phyloP scores from a whole-genome alignment of 169 alveolate genomes.

The Perkinsus marinus region DNA sequence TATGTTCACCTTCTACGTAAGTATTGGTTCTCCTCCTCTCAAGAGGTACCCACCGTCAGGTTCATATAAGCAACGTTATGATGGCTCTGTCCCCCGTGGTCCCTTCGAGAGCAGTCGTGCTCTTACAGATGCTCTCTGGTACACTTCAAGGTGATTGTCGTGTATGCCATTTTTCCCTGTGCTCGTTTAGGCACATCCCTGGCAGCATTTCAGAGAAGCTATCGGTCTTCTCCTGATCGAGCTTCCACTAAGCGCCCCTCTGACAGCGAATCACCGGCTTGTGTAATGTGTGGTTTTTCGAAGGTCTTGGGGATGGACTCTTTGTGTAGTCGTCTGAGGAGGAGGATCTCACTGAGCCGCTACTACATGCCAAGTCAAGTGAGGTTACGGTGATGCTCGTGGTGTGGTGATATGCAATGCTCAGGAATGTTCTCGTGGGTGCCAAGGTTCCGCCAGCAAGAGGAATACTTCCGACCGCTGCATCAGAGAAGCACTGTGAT shows the following conservation, averaged over 20 bases:
- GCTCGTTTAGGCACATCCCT: background rate
- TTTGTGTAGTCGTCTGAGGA: background rate
- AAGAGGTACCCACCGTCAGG: background rate
- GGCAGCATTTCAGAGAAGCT: background rate
- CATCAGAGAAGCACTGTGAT: background rate
- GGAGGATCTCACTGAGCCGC: background rate
- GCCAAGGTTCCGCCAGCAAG: background rate
- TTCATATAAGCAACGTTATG: background rate
- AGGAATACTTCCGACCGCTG: background rate
- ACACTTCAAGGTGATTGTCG: background rate
- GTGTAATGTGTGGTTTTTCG: background rate
- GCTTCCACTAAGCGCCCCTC: background rate
- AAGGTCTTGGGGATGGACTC: background rate
- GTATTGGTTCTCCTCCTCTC: background rate
- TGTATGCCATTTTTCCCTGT: background rate
- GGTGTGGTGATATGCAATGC: background rate
- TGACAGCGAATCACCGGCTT: background rate
- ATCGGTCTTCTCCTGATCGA: background rate
- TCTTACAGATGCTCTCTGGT: background rate
- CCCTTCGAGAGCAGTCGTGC: background rate
- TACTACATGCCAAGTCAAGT: background rate
- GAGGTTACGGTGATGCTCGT: background rate
- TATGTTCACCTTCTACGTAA: background rate
- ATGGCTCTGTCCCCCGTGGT: background rate
- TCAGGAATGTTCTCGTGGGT: background rate